phyloP scores from a whole-genome alignment of 2,329 filamentous ascomycete species.

The Plectosphaerella plurivora region DNA sequence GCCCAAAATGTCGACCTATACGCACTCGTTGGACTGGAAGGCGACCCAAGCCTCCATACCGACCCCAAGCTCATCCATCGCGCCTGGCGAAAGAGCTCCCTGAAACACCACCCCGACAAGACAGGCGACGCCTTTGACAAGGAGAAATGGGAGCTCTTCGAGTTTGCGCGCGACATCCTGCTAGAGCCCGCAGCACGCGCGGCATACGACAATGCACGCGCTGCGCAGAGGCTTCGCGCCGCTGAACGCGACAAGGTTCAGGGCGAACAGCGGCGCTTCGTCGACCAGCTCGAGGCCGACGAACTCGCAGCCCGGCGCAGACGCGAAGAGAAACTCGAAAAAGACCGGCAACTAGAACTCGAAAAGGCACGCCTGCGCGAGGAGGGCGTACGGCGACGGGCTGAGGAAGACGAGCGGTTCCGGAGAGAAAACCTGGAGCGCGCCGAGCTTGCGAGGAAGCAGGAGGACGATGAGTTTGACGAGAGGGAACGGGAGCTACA shows the following conservation, averaged over 20 bases:
- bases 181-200: constrained; percentile 65
- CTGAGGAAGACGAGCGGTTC: constrained; percentile 33
- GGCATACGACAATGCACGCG: constrained; percentile 73
- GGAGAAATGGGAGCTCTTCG: constrained; percentile 78
- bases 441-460: constrained; percentile 22
- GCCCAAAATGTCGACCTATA: constrained; percentile 70
- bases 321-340: constrained; percentile 41
- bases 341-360: constrained; percentile 27
- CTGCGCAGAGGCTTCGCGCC: constrained; percentile 65
- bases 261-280: constrained; percentile 68
- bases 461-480: constrained; percentile 25
- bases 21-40: constrained; percentile 63
- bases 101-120: constrained; percentile 96
- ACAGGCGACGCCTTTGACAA: constrained; percentile 70
- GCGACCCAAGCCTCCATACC: constrained; percentile 40
- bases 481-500: constrained; percentile 13
- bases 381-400: constrained; percentile 24
- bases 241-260: constrained; percentile 71
- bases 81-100: constrained; percentile 77
- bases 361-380: constrained; percentile 32
- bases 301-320: constrained; percentile 64
- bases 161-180: constrained; percentile 82
- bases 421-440: constrained; percentile 27
- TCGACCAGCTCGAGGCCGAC: constrained; percentile 78
- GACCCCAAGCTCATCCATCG: constrained; percentile 71